Conservation (phyloP, 768 basidiomycete genomes). For the Pleurotus giganteus region DNA sequence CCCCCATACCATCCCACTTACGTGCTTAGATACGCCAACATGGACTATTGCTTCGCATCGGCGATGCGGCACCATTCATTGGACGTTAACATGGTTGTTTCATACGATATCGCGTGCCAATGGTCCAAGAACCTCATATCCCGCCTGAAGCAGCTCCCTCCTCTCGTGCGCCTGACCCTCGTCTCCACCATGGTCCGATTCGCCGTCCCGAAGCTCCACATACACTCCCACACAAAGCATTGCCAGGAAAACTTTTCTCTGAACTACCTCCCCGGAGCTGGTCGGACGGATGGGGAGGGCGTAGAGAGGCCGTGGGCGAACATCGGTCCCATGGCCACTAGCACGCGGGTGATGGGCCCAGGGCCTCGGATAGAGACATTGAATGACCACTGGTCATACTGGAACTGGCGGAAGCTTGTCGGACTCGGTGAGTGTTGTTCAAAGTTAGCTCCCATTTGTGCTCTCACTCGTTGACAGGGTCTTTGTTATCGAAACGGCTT, state of each 20-base stretch:
- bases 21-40: conserved; percentile 31
- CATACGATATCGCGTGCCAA: too few species aligned
- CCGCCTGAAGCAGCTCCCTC: conserved; percentile 15
- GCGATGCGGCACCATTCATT: conserved; percentile 7
- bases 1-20: neutral
- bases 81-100: neutral
- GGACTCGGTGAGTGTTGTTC: conserved; percentile 23
- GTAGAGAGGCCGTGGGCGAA: too few species aligned
- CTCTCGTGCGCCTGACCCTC: conserved; percentile 7
- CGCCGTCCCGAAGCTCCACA: conserved; percentile 28
- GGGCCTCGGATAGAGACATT: conserved; percentile 24
- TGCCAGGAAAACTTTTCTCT: conserved; percentile 24
- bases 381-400: conserved; percentile 24
- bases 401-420: conserved; percentile 26
- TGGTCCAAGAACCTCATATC: neutral
- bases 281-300: too few species aligned
- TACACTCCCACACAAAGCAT: conserved; percentile 19
- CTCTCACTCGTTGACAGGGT: neutral
- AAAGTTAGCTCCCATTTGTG: neutral
- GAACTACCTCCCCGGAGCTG: conserved; percentile 20
- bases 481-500: neutral
- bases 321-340: conserved; percentile 23
- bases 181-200: too few species aligned
- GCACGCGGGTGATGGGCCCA: conserved; percentile 36
- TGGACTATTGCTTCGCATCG: conserved; percentile 31